Evolutionary conservation across 2,329 filamentous ascomycete species (phyloP).

Genomic region (Colletotrichum camelliae): DNA sequence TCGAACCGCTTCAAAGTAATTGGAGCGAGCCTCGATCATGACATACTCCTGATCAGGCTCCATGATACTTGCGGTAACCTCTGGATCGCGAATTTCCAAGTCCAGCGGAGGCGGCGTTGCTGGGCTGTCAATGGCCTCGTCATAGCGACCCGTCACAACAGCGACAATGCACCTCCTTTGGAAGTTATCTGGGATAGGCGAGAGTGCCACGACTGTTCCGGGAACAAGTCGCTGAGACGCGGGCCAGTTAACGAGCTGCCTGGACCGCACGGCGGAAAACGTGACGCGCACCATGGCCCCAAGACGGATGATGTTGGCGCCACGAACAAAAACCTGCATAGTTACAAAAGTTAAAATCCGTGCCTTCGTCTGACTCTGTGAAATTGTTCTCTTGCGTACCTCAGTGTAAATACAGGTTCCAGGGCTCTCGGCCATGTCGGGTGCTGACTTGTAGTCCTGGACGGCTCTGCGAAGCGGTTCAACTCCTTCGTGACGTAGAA

Average conservation of each 20-base stretch:
- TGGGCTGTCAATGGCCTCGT: not conserved
- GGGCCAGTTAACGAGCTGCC: constrained; percentile 70
- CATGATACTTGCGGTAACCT: constrained; percentile 49
- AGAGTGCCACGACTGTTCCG: constrained; percentile 59
- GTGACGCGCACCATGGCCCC: constrained; percentile 72
- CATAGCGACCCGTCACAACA: constrained; percentile 64
- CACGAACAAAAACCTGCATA: not conserved
- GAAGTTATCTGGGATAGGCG: constrained; percentile 65
- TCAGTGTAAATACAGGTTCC: constrained; percentile 72
- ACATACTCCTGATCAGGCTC: constrained; percentile 73
- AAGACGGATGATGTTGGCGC: constrained; percentile 34
- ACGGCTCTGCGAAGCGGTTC: constrained; percentile 74
- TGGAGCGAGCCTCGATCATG: constrained; percentile 78
- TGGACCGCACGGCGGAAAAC: constrained; percentile 71
- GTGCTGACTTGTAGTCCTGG: constrained; percentile 54
- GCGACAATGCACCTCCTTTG: constrained; percentile 70
- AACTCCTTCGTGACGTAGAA: constrained; percentile 77
- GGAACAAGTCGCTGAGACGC: constrained; percentile 57
- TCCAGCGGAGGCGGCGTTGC: constrained; percentile 56
- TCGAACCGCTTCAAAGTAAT: constrained; percentile 79
- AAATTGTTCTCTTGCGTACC: constrained; percentile 45
- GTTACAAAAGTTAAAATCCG: not conserved
- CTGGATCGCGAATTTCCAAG: constrained; percentile 22
- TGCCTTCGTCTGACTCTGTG: not conserved
- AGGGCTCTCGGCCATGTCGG: constrained; percentile 61